Evolutionary conservation across 192 early-diverging fungal species (phyloP), one percentile per base, ranked within the genome.

Genomic region (Coemansia sp.): DNA sequence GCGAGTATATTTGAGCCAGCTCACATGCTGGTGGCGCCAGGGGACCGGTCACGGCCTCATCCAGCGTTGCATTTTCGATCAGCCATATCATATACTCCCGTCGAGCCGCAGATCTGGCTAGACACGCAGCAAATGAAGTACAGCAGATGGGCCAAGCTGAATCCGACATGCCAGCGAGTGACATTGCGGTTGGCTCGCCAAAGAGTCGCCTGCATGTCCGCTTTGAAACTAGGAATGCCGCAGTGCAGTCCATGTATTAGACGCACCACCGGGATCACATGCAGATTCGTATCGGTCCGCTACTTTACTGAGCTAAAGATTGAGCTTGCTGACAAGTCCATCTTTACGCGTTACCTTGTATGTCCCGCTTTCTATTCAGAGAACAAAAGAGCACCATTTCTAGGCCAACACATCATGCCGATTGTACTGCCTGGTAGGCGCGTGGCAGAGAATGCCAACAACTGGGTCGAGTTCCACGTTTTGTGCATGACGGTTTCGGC

Each of bases 201-300:
- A 57, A 3, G 25, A 22, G 38, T 13, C 27, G 33, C 15, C n/a
- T 70, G 68, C 38, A 3, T 17, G 22, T 3, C 29, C 7, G 50
- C 22, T 18, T 51, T 39, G 30, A 55, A 46, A 23, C 23, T 45
- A 10, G 33, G 58, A 39, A 55, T 56, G 34, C 56, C 68, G 23
- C 60, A 60, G 41, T 70, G 68, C 32, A 61, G 68, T 9, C 42
- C 55, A 1, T 70, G 68, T 26, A 70, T 70, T 41, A 27, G 46
- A 14, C 56, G 68, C 8, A 14, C 37, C 2, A 25, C 29, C 17
- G 61, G 57, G 14, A 45, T 59, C 14, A 38, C 37, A 5, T 70
- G 68, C 35, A 33, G 56, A 8, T 70, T 63, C 22, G 33, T 22
- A 7, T 27, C 35, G 18, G 32, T 70, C 19, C 56, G 68, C 8